phyloP scores from a whole-genome alignment of 495 filamentous ascomycete species.

The Penicillium flavigenum region DNA sequence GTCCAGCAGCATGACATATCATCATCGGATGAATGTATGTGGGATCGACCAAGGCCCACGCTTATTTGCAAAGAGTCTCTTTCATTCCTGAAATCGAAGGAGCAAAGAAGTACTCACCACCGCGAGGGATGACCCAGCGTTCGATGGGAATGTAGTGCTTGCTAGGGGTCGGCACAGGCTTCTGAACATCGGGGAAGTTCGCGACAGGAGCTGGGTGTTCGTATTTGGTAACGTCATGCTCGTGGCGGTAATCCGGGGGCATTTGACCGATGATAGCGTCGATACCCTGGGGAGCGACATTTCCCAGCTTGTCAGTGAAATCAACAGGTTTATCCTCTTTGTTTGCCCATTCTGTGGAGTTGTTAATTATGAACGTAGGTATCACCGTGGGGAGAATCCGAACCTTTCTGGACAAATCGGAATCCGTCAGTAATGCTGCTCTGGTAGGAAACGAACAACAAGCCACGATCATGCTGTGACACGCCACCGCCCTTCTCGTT shows the following conservation, averaged over 20 bases:
- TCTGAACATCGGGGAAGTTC: constrained; percentile 4
- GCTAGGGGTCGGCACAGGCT: not conserved
- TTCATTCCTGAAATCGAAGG: not conserved
- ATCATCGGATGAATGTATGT: not conserved
- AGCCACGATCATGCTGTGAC: constrained; percentile 2
- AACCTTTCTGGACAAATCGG: not conserved
- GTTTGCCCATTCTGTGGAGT: constrained; percentile 1
- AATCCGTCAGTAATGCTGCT: constrained; percentile 3
- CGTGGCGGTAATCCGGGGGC: not conserved
- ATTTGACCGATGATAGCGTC: constrained; percentile 8
- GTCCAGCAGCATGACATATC: not conserved
- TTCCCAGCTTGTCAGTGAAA: constrained; percentile 1
- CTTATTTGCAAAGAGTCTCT: constrained; percentile 3
- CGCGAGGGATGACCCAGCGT: constrained; percentile 5
- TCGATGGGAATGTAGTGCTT: constrained; percentile 1
- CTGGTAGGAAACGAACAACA: constrained; percentile 6
- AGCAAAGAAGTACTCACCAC: constrained; percentile 9
- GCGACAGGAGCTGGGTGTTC: not conserved
- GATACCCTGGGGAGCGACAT: not conserved
- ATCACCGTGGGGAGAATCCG: not conserved
- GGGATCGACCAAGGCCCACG: too few species aligned
- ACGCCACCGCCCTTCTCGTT: not conserved
- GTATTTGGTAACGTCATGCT: not conserved
- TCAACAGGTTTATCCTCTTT: constrained; percentile 2
- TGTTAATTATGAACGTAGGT: not conserved